Base-by-base conservation (phyloP, 345 rosid species). In the Carallia brachiata region DNA sequence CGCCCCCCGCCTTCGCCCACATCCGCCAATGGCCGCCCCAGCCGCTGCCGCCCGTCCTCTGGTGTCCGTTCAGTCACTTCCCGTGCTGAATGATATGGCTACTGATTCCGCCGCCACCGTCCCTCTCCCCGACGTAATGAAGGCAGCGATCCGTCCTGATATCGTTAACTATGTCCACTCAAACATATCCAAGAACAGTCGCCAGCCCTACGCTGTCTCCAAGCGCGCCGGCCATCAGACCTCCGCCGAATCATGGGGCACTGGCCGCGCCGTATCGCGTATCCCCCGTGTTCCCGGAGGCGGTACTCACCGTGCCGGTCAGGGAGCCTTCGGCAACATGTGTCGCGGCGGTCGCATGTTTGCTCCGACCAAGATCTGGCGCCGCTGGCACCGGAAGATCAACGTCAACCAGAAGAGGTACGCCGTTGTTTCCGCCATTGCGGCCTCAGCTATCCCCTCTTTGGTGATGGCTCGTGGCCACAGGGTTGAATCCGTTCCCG, bases 331-430 rank as follows among this genome's bases (percentile, higher is more conserved):
- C 63, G 99, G 99, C 6, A 95, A 95, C 89, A 95, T 95, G 99
- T 95, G 99, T 69, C 96, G 99, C 1, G 99, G 99, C 9, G 99
- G 99, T 0, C 90, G 99, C 13, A 95, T 95, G 99, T 95, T 95
- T 64, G 99, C 99, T 61, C 99, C 98, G 3, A 95, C 99, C 39
- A 90, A 86, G 90, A 95, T 89, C 88, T 90, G 93, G 93, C 89
- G 99, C 71, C 83, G 91, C 32, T 95, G 99, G 99, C 99, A 95
- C 82, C 81, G 99, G 9, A 84, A 87, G 70, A 81, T 95, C 77
- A 92, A 90, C 69, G 88, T 95, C 7, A 92, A 90, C 80, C 90
- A 84, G 90, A 95, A 90, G 86, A 65, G 99, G 7, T 89, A 89
- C 74, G 99, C 99, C 0, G 77, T 90, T 0, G 97, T 82, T 5